Percentiles rank a stretch among this genome's conserved stretches.
phyloP scores from a whole-genome alignment of 768 basidiomycete genomes.

The Tulasnella sp. region DNA sequence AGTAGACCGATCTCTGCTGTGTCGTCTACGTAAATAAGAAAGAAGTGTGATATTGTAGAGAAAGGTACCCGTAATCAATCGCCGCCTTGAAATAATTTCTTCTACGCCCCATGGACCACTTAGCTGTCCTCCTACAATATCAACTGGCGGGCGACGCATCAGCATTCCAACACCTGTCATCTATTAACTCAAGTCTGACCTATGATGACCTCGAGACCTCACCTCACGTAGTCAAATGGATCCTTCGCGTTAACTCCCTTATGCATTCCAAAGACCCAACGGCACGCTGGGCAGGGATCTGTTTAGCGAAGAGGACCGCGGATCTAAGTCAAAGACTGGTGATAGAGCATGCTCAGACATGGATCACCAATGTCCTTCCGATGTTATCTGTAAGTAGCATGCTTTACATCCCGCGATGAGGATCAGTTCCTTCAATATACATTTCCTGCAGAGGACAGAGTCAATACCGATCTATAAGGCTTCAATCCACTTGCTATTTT shows the following conservation, averaged over 20 bases:
- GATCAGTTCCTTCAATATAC: neutral
- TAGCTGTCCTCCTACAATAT: slow-evolving; percentile 52
- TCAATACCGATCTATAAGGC: slow-evolving; percentile 48
- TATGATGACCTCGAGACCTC: slow-evolving; percentile 47
- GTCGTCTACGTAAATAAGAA: too few species aligned
- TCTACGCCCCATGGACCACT: slow-evolving; percentile 22
- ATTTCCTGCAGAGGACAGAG: slow-evolving; percentile 55
- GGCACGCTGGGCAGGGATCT: slow-evolving; percentile 71
- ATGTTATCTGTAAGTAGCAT: slow-evolving; percentile 54
- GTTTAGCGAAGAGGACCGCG: slow-evolving; percentile 58
- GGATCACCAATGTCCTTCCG: slow-evolving; percentile 57
- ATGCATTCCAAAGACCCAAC: slow-evolving; percentile 69
- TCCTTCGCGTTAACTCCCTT: slow-evolving; percentile 57
- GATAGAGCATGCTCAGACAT: slow-evolving; percentile 60
- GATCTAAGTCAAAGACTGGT: slow-evolving; percentile 46
- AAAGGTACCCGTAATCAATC: too few species aligned
- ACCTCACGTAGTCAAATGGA: slow-evolving; percentile 64
- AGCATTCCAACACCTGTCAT: slow-evolving; percentile 48
- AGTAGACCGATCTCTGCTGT: too few species aligned
- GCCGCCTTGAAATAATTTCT: too few species aligned
- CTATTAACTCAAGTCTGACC: slow-evolving; percentile 46
- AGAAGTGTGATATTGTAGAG: too few species aligned
- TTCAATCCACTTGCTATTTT: slow-evolving; percentile 49
- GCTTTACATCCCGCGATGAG: slow-evolving; percentile 17
- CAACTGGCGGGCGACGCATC: slow-evolving; percentile 62